Evolutionary conservation across 1,284 basidiomycete species (phyloP).

Genomic region (Hemileia vastatrix): DNA sequence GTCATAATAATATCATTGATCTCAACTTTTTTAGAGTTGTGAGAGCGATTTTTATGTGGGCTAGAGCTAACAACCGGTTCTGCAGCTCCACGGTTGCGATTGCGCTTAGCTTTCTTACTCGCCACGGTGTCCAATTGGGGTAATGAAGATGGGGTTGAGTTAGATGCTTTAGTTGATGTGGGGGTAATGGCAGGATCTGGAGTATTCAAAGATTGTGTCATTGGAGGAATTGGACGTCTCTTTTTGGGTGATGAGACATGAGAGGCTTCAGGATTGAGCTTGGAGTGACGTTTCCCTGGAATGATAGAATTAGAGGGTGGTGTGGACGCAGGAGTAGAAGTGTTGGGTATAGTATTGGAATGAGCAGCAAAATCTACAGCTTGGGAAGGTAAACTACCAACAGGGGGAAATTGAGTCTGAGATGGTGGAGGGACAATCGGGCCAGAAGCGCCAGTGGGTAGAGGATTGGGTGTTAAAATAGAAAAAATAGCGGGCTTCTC

Average conservation of each 20-base stretch:
- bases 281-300: neutral
- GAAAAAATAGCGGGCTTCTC: too few relatives aligned
- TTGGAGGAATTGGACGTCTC: slow-evolving; percentile 7
- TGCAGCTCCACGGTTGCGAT: slow-evolving; percentile 2
- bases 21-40: too few relatives aligned
- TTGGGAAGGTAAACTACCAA: slow-evolving; percentile 5
- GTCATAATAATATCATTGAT: too few relatives aligned
- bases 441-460: slow-evolving; percentile 1
- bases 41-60: too few relatives aligned
- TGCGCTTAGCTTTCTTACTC: slow-evolving; percentile 14
- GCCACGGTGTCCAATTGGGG: slow-evolving; percentile 3
- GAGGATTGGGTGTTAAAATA: neutral
- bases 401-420: neutral
- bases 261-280: too few relatives aligned
- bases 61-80: too few relatives aligned
- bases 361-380: neutral
- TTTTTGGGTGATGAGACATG: slow-evolving; percentile 16
- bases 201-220: neutral
- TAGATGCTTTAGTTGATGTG: neutral
- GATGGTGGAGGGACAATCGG: neutral
- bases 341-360: slow-evolving; percentile 1
- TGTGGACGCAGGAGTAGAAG: neutral
- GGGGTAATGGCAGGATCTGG: neutral
- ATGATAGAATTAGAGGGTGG: neutral
- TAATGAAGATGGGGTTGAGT: neutral